Base-by-base conservation (phyloP, 495 filamentous ascomycete genomes). In the Penicillium manginii region DNA sequence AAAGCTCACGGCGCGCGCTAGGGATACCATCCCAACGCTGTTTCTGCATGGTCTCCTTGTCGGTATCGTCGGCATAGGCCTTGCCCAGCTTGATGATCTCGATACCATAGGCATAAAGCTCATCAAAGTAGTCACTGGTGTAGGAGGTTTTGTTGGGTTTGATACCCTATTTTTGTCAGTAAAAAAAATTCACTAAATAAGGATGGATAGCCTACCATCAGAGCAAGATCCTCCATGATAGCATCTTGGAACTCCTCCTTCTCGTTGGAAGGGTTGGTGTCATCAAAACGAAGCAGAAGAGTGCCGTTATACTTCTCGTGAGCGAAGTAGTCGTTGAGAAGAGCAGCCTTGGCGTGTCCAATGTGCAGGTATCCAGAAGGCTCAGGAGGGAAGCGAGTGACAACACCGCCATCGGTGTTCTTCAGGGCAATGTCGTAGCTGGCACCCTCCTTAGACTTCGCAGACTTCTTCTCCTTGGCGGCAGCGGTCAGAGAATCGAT, bases 281-380 rank as follows among this genome's bases (percentile, higher is more conserved):
- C 93, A 62, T 97, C 93, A 59, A 96, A 91, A 17, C 92, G 87
- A 48, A 93, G 82, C 45, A 92, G 83, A 56, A 97, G 78, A 35
- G 83, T 92, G 54, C 93, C 93, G 43, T 89, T 85, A 74, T 96
- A 96, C 65, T 88, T 88, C 70, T 90, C 86, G 64, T 97, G 90
- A 12, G 92, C 93, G 59, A 97, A 97, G 83, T 92, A 97, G 68
- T 96, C 91, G 74, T 92, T 94, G 42, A 97, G 83, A 42, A 97
- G 80, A 11, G 92, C 93, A 12, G 93, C 93, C 75, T 96, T 97
- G 51, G 91, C 91, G 73, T 96, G 93, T 52, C 93, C 93, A 56
- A 96, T 96, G 74, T 96, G 92, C 32, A 96, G 86, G 63, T 96
- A 96, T 23, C 92, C 92, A 54, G 93, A 97, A 60, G 94, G 94